A percentile compares a stretch with the other conserved stretches of the same genome.
phyloP scores from a whole-genome alignment of 2,329 filamentous ascomycete genomes.

The Diaporthe amygdali region DNA sequence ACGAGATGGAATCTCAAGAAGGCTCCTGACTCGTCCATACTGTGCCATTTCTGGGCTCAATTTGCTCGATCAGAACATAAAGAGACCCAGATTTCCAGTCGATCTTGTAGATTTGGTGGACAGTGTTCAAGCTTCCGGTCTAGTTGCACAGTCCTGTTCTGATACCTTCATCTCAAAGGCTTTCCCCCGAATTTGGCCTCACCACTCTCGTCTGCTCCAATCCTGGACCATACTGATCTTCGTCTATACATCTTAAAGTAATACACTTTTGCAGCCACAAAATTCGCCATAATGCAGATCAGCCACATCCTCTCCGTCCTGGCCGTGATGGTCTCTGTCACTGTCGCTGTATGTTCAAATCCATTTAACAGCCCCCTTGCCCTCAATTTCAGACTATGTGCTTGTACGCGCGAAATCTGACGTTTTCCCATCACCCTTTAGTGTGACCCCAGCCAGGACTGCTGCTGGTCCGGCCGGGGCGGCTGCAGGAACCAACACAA shows the following conservation, averaged over 20 bases:
- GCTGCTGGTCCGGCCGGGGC: neutral
- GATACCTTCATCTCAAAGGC: neutral
- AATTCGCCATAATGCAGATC: neutral
- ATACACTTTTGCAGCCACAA: neutral
- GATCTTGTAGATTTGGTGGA: neutral
- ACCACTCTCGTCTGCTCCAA: neutral
- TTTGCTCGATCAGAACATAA: neutral
- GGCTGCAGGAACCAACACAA: neutral
- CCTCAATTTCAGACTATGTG: too few species aligned
- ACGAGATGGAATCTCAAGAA: neutral
- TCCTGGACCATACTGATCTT: neutral
- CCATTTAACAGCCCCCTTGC: too few species aligned
- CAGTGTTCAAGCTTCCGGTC: neutral
- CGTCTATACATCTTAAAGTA: neutral
- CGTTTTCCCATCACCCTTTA: neutral
- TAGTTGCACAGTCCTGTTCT: neutral
- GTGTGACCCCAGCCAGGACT: constrained; percentile 1
- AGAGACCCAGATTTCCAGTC: neutral
- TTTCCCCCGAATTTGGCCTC: neutral
- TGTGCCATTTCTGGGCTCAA: neutral
- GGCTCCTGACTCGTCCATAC: neutral
- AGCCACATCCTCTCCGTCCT: neutral
- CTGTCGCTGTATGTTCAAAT: neutral
- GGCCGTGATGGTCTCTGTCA: neutral
- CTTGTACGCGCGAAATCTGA: neutral